Base-by-base conservation (phyloP, 31 red algal genomes). In the Odonthalia washingtoniensis region DNA sequence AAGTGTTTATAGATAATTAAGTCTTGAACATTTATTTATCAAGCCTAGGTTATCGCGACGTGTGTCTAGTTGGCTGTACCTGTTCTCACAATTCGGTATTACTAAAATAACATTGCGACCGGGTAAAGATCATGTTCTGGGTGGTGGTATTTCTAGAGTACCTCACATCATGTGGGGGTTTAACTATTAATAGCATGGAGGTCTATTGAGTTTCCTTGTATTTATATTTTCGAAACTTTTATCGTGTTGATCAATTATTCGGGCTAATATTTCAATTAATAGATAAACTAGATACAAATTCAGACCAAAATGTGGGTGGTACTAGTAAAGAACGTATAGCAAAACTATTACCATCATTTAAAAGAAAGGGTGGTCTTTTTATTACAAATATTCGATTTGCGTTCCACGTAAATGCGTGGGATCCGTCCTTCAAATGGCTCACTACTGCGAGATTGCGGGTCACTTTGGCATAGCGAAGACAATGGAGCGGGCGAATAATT, bases 401-500 rank as follows among this genome's bases (percentile, higher is more conserved):
- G 73, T 77, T 28, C 40, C 73, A 40, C 40, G 37, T 5, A 40
- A 45, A 26, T 17, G 32, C 5, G 37, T 40, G 9, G 12, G 28
- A 37, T 21, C 6, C 26, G 28, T 77, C 12, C 38, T 77, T 9
- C 5, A 77, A 5, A 17, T 77, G 5, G 73, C 73, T 9, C 87
- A 90, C 39, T 75, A 90, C 43, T 1, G 21, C 14, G 53, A 72
- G 12, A 12, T 60, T 21, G 61, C 75, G 4, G 87, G 87, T 1
- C 60, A 90, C 53, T 90, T 90, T 75, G 62, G 46, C 1, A 74
- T 82, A 60, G 40, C 76, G 0, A 90, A 81, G 38, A 90, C 87
- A 0, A 31, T 90, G 37, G 40, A 16, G 2, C 37, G 87, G 2
- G 67, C 74, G n/a, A 6, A 65, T 4, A 18, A 2, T 6, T 88